Percentiles rank a stretch among this genome's conserved stretches.
Conservation (phyloP, 768 basidiomycete genomes). For the Suillus occidentalis region DNA sequence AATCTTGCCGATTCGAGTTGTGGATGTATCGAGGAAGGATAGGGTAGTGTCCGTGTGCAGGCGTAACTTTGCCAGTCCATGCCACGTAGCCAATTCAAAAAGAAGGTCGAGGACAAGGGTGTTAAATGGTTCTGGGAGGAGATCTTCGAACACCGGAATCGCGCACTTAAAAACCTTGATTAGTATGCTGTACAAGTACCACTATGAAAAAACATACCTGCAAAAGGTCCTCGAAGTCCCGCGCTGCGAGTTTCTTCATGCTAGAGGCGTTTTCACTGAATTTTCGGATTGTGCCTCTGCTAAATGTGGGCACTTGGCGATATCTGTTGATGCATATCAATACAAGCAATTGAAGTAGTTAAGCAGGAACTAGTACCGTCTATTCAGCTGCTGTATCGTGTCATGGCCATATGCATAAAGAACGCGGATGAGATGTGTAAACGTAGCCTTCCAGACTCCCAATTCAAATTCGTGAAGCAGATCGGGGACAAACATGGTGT, state of each 20-base stretch:
- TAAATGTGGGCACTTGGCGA: conserved; percentile 14
- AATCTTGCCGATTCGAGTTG: conserved; percentile 19
- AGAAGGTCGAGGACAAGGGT: conserved; percentile 14
- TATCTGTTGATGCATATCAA: conserved; percentile 7
- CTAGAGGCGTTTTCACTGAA: conserved; percentile 11
- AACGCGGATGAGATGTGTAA: conserved; percentile 36
- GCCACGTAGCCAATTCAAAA: conserved; percentile 20
- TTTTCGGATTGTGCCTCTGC: conserved; percentile 2
- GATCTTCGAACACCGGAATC: conserved; percentile 16
- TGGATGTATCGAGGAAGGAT: conserved; percentile 16
- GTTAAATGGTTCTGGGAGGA: conserved; percentile 18
- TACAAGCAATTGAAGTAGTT: neutral
- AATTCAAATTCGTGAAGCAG: conserved; percentile 41
- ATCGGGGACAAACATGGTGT: conserved; percentile 30
- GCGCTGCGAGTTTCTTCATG: conserved; percentile 17
- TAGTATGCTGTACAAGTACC: no score
- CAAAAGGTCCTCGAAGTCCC: conserved; percentile 14
- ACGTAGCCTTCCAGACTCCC: conserved; percentile 35
- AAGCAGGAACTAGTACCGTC: no score
- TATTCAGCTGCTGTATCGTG: neutral
- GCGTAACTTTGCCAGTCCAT: conserved; percentile 16
- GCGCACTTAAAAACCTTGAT: conserved; percentile 23
- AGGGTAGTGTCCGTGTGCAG: conserved; percentile 19
- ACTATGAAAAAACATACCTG: conserved; percentile 3
- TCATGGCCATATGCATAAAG: conserved; percentile 18